These are phyloP conservation scores for Moringa oleifera DNA, from an alignment of 345 rosid species.

Conservation along the genomic window DNA sequence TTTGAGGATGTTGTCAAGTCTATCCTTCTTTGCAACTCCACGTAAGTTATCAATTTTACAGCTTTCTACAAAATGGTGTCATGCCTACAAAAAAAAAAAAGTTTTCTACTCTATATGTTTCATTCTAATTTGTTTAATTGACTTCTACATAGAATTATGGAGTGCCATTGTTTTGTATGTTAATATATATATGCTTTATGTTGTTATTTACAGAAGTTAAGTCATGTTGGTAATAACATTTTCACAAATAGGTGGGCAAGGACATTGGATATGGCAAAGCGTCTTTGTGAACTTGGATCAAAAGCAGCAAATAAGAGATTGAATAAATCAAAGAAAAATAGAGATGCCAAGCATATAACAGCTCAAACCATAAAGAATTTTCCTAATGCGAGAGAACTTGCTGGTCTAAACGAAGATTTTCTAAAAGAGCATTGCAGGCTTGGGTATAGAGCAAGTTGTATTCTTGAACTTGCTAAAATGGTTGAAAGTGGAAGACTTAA, in stretches of 20 bases:
- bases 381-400: slow-evolving; percentile 38
- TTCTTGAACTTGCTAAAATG: slow-evolving; percentile 24
- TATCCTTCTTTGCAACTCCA: slow-evolving; percentile 39
- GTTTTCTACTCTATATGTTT: too few relatives aligned
- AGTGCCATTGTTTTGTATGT: too few relatives aligned
- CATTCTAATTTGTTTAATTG: neutral
- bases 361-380: slow-evolving; percentile 22
- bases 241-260: slow-evolving; percentile 30
- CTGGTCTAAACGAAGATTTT: slow-evolving; percentile 12
- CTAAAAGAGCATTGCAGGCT: slow-evolving; percentile 31
- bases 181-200: neutral
- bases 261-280: slow-evolving; percentile 39
- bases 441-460: slow-evolving; percentile 33
- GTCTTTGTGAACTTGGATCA: slow-evolving; percentile 35
- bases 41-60: slow-evolving; percentile 10
- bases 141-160: neutral
- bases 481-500: slow-evolving; percentile 23
- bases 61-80: neutral
- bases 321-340: slow-evolving; percentile 8
- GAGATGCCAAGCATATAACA: neutral
- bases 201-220: neutral
- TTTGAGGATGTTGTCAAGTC: slow-evolving; percentile 54
- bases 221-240: too few relatives aligned
- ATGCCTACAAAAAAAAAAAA: neutral
- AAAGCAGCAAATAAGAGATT: slow-evolving; percentile 11